phyloP scores from a whole-genome alignment of 805 yeast genomes.

The Grigorovia transvaalensis region DNA sequence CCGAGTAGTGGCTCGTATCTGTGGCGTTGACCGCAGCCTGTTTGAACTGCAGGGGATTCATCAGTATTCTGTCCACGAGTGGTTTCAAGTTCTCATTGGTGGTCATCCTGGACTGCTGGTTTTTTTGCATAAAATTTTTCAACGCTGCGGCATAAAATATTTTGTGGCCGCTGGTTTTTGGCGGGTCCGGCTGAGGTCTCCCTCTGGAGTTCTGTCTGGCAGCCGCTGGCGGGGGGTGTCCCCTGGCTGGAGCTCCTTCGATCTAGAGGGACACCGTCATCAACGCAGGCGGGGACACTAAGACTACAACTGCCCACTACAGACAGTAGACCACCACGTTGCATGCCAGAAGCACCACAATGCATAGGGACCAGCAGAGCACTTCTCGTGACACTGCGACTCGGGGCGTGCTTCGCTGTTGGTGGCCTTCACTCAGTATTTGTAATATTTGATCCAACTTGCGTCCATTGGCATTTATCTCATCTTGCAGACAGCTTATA shows the following conservation, averaged over 20 bases:
- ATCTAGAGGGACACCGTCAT: no score
- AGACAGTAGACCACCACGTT: constrained; percentile 20
- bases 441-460: constrained; percentile 21
- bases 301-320: neutral
- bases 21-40: constrained; percentile 2
- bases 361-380: constrained; percentile 23
- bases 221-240: no score
- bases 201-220: no score
- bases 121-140: neutral
- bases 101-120: constrained; percentile 11
- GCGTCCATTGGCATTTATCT: constrained; percentile 12
- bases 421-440: constrained; percentile 1
- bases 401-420: no score
- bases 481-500: constrained; percentile 10
- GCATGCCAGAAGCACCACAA: constrained; percentile 20
- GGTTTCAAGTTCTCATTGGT: constrained; percentile 33
- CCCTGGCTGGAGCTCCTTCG: no score
- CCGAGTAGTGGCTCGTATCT: neutral
- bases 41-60: constrained; percentile 54
- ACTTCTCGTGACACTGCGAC: constrained; percentile 1
- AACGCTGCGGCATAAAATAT: neutral
- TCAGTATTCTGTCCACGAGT: constrained; percentile 49
- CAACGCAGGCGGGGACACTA: no score
- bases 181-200: neutral
- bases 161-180: neutral